These are phyloP conservation scores for Pichia occidentalis DNA, from an alignment of 805 yeast species.

Conservation along the genomic window DNA sequence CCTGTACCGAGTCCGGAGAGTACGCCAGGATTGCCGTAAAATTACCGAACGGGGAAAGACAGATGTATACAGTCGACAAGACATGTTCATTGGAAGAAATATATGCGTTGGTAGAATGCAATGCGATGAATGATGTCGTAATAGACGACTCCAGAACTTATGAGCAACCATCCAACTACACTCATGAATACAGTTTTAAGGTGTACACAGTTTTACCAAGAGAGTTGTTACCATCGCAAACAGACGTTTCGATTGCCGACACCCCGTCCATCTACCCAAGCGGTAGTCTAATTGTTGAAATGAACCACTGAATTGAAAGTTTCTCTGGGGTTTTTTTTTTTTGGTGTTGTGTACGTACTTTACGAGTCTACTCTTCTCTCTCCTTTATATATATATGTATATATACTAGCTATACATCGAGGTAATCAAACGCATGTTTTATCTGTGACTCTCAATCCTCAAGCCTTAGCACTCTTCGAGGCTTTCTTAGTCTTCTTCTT, in stretches of 20 bases:
- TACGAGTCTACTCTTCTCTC: too few species aligned
- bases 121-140: constrained; percentile 20
- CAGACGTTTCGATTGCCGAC: constrained; percentile 32
- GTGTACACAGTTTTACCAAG: constrained; percentile 56
- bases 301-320: too few species aligned
- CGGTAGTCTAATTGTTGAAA: constrained; percentile 47
- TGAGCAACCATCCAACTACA: constrained; percentile 29
- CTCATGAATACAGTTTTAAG: constrained; percentile 42
- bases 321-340: too few species aligned
- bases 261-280: constrained; percentile 51
- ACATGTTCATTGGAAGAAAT: constrained; percentile 51
- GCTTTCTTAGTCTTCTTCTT: constrained; percentile 50
- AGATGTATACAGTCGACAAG: constrained; percentile 42
- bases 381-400: background rate
- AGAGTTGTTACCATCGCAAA: constrained; percentile 32
- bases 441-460: too few species aligned
- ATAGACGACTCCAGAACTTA: constrained; percentile 27
- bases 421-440: background rate
- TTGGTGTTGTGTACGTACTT: too few species aligned
- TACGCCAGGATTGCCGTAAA: constrained; percentile 66
- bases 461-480: constrained; percentile 15
- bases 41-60: constrained; percentile 54
- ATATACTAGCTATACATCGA: background rate
- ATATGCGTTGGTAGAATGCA: constrained; percentile 63
- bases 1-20: constrained; percentile 17